phyloP scores from a whole-genome alignment of 2,329 filamentous ascomycete genomes.

The Penicillium capsulatum region DNA sequence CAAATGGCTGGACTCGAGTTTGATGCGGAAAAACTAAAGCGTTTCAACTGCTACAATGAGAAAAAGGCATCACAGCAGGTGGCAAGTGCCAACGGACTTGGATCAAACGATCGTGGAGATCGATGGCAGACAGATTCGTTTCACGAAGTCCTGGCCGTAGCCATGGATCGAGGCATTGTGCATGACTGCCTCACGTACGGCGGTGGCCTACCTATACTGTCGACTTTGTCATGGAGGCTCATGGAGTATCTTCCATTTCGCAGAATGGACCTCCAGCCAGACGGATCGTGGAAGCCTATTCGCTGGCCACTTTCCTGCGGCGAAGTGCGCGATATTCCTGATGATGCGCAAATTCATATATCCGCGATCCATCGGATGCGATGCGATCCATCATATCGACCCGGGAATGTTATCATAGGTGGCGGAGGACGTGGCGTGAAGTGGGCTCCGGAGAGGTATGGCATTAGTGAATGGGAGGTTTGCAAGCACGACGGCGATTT shows the following conservation, averaged over 20 bases:
- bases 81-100: slow-evolving; percentile 16
- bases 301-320: slow-evolving; percentile 69
- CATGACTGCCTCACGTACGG: slow-evolving; percentile 64
- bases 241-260: slow-evolving; percentile 75
- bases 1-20: slow-evolving; percentile 63
- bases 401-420: slow-evolving; percentile 68
- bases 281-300: slow-evolving; percentile 61
- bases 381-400: slow-evolving; percentile 57
- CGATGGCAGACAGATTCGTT: slow-evolving; percentile 3
- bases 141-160: slow-evolving; percentile 1
- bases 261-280: slow-evolving; percentile 63
- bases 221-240: slow-evolving; percentile 62
- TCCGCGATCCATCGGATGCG: slow-evolving; percentile 68
- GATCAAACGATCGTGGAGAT: not conserved
- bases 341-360: slow-evolving; percentile 62
- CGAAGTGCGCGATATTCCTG: slow-evolving; percentile 66
- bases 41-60: slow-evolving; percentile 15
- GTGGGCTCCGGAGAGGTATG: too few species aligned
- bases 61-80: slow-evolving; percentile 40
- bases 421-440: slow-evolving; percentile 34
- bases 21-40: slow-evolving; percentile 42
- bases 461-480: too few species aligned
- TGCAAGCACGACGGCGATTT: too few species aligned
- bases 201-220: slow-evolving; percentile 50
- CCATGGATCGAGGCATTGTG: slow-evolving; percentile 41